Percentiles rank a stretch among this genome's conserved stretches.
These are phyloP conservation scores for Xylaria sp. DNA, from an alignment of 2,329 filamentous ascomycete genomes.

Conservation along the genomic window DNA sequence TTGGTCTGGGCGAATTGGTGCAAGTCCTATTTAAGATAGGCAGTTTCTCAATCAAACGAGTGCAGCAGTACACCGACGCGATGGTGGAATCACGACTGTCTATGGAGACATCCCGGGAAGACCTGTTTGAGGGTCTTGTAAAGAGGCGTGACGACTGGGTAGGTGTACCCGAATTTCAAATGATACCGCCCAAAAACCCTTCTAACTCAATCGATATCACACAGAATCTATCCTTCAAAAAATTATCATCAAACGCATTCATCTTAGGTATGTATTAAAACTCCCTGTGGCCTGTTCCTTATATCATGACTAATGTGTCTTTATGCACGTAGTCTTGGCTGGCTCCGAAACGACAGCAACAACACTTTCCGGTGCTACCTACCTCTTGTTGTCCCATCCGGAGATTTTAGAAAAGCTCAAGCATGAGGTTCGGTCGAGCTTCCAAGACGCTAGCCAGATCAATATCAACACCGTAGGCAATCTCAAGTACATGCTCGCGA, in stretches of 20 bases:
- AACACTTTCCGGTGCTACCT: constrained; percentile 46
- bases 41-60: constrained; percentile 29
- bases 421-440: constrained; percentile 54
- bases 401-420: constrained; percentile 49
- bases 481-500: constrained; percentile 55
- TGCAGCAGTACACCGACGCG: constrained; percentile 38
- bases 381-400: constrained; percentile 48
- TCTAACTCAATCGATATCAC: background rate
- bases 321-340: constrained; percentile 35
- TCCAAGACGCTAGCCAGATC: constrained; percentile 53
- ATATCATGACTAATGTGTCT: no score
- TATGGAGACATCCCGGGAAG: constrained; percentile 42
- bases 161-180: constrained; percentile 8
- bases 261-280: constrained; percentile 32
- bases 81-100: constrained; percentile 43
- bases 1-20: constrained; percentile 40
- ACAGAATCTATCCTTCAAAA: constrained; percentile 45
- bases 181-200: background rate
- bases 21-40: constrained; percentile 38
- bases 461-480: constrained; percentile 49
- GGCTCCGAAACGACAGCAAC: constrained; percentile 49
- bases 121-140: constrained; percentile 50
- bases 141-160: constrained; percentile 48
- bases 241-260: constrained; percentile 44
- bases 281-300: no score